phyloP scores from a whole-genome alignment of 2,329 filamentous ascomycete genomes.

The Penicillium sp. region DNA sequence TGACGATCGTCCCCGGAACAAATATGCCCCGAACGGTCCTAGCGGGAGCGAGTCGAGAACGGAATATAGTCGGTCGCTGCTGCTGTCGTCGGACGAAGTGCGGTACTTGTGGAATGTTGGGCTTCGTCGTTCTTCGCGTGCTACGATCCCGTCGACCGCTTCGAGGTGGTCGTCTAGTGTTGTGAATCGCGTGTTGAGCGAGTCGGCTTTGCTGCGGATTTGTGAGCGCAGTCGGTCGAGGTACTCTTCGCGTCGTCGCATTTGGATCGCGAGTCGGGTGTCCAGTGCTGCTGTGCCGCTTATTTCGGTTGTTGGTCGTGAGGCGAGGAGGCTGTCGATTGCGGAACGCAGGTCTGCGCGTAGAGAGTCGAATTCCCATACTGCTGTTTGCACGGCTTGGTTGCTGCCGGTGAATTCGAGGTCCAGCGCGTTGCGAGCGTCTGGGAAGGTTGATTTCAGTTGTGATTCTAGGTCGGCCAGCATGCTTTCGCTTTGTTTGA shows the following conservation, averaged over 20 bases:
- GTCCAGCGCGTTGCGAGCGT: conserved; percentile 34
- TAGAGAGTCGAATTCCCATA: conserved; percentile 36
- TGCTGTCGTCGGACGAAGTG: not conserved
- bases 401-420: conserved; percentile 39
- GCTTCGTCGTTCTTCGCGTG: conserved; percentile 21
- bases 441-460: conserved; percentile 29
- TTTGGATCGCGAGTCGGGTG: conserved; percentile 31
- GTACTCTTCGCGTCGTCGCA: conserved; percentile 32
- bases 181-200: conserved; percentile 28
- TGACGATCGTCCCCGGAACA: conserved; percentile 11
- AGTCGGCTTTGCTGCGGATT: conserved; percentile 35
- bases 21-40: conserved; percentile 5
- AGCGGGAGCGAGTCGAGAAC: conserved; percentile 17
- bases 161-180: conserved; percentile 37
- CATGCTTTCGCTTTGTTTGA: conserved; percentile 33
- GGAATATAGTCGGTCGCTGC: conserved; percentile 6
- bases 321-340: conserved; percentile 34
- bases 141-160: conserved; percentile 32
- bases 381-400: conserved; percentile 32
- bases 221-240: conserved; percentile 33
- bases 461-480: conserved; percentile 29
- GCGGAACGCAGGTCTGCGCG: conserved; percentile 37
- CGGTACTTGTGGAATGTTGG: not conserved
- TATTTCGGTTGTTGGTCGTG: conserved; percentile 12
- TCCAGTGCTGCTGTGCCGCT: conserved; percentile 22